Percentiles rank a stretch among this genome's conserved stretches.
phyloP scores from a whole-genome alignment of 2,329 filamentous ascomycete species.

The Penicillium sp. region DNA sequence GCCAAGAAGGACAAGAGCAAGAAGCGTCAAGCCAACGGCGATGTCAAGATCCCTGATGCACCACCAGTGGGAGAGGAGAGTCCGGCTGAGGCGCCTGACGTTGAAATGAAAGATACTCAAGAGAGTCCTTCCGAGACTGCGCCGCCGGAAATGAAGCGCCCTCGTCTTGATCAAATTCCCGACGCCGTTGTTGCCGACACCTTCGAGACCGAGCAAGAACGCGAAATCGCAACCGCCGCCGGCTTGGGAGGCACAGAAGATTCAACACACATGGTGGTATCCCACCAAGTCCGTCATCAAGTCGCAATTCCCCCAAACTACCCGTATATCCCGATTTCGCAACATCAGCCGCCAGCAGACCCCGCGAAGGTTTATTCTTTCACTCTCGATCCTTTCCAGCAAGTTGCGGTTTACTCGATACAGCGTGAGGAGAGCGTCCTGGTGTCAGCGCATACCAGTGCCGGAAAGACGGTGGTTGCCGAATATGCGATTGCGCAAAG shows the following conservation, averaged over 20 bases:
- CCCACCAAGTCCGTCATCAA: conserved; percentile 98
- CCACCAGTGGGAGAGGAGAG: conserved; percentile 25
- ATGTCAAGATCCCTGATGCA: conserved; percentile 57
- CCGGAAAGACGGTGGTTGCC: conserved; percentile 96
- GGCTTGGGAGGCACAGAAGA: conserved; percentile 65
- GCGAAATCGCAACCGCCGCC: conserved; percentile 79
- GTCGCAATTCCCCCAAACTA: conserved; percentile 92
- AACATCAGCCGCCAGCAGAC: conserved; percentile 84
- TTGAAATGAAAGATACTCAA: conserved; percentile 13
- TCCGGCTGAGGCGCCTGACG: conserved; percentile 21
- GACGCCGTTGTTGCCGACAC: conserved; percentile 86
- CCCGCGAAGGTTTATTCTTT: conserved; percentile 85
- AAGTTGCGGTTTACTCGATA: conserved; percentile 89
- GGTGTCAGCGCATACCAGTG: conserved; percentile 95
- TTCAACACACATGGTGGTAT: conserved; percentile 68
- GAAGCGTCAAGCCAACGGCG: conserved; percentile 82
- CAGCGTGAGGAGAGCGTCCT: conserved; percentile 94
- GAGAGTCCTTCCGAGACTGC: conserved; percentile 31
- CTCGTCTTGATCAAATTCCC: conserved; percentile 58
- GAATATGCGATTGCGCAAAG: conserved; percentile 98
- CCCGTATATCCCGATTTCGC: conserved; percentile 88
- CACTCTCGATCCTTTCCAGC: conserved; percentile 95
- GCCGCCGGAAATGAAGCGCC: conserved; percentile 47
- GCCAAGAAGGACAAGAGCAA: conserved; percentile 64
- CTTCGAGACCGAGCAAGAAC: conserved; percentile 91